These are phyloP conservation scores for Aureobasidium sp. DNA, from an alignment of 2,329 filamentous ascomycete species.

Conservation along the genomic window DNA sequence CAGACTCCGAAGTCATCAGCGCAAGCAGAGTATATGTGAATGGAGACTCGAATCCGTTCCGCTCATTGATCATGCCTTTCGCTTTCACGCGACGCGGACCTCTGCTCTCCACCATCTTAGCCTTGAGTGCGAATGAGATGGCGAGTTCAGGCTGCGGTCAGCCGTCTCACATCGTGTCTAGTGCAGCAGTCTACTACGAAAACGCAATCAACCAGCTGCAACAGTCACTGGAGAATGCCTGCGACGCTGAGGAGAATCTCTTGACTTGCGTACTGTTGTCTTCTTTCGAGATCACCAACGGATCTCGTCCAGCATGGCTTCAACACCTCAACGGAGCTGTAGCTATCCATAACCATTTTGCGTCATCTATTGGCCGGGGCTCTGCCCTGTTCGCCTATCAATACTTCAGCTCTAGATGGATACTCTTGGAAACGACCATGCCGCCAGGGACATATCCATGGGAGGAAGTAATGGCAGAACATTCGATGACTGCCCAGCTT, in stretches of 20 bases:
- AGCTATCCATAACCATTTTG: not conserved
- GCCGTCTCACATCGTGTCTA: not conserved
- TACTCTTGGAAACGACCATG: conserved; percentile 12
- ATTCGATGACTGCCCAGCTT: not conserved
- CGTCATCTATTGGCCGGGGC: not conserved
- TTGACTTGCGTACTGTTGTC: conserved; percentile 9
- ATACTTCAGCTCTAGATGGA: conserved; percentile 14
- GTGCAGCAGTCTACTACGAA: not conserved
- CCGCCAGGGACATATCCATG: conserved; percentile 13
- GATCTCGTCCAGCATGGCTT: conserved; percentile 8
- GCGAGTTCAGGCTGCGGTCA: not conserved
- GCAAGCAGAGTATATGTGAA: conserved; percentile 13
- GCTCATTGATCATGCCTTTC: conserved; percentile 14
- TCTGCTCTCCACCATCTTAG: not conserved
- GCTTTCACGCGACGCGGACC: not conserved
- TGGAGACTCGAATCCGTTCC: not conserved
- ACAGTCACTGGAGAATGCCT: not conserved
- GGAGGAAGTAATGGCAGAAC: not conserved
- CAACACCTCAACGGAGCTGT: conserved; percentile 13
- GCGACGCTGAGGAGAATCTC: conserved; percentile 2
- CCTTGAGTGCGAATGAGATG: conserved; percentile 9
- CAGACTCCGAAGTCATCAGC: conserved; percentile 8
- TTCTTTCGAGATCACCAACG: conserved; percentile 9
- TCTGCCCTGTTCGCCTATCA: conserved; percentile 3
- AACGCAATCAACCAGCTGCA: not conserved